Conservation (phyloP, 1,139 yeast species). For the Taphrina populina region DNA sequence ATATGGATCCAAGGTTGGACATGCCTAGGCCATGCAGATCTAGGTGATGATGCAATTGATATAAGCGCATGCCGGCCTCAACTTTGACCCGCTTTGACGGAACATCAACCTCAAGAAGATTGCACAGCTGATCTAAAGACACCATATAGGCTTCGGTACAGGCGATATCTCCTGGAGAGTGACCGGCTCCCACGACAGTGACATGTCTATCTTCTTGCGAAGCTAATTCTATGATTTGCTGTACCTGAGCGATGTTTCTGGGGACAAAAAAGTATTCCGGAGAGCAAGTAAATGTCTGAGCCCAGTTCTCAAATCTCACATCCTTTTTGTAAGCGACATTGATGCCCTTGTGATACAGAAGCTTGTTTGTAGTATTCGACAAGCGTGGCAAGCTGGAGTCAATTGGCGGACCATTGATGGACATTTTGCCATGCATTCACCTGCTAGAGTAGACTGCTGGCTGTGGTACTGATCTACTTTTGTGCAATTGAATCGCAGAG, state of each 20-base stretch:
- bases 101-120: conserved; percentile 52
- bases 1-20: conserved; percentile 89
- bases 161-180: conserved; percentile 88
- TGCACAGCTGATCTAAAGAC: conserved; percentile 73
- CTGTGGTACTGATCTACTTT: too few relatives aligned
- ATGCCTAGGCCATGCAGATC: conserved; percentile 68
- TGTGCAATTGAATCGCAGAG: too few relatives aligned
- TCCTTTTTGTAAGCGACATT: background rate
- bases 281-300: conserved; percentile 32
- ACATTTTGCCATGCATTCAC: too few relatives aligned
- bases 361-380: too few relatives aligned
- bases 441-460: too few relatives aligned
- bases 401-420: conserved; percentile 6
- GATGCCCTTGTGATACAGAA: too few relatives aligned
- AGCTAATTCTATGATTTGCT: conserved; percentile 62
- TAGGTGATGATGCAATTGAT: conserved; percentile 68
- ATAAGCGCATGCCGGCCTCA: conserved; percentile 87
- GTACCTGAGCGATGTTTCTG: conserved; percentile 4
- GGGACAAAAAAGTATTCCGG: conserved; percentile 36
- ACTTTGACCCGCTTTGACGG: conserved; percentile 69
- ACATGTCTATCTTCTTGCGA: conserved; percentile 60
- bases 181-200: conserved; percentile 90
- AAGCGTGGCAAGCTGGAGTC: conserved; percentile 21
- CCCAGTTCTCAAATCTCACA: conserved; percentile 28
- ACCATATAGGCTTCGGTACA: conserved; percentile 88